These are phyloP conservation scores for Globisporangium carolinianum DNA, from an alignment of 352 stramenopile species.

Conservation along the genomic window DNA sequence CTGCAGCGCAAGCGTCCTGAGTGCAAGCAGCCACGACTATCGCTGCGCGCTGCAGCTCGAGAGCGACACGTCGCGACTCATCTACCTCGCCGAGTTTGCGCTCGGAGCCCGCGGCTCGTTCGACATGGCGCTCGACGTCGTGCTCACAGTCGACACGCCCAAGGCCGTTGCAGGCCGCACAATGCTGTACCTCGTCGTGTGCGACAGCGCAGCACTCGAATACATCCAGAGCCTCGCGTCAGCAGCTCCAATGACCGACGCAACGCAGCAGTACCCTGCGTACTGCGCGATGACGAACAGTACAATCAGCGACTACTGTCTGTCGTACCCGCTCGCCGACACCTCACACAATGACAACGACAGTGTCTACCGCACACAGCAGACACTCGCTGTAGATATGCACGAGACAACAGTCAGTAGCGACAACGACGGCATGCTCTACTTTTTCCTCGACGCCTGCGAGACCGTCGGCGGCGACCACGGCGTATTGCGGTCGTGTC, in stretches of 20 bases:
- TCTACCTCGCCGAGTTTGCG: constrained; percentile 30
- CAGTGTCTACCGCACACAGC: constrained; percentile 31
- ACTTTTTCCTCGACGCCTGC: constrained; percentile 49
- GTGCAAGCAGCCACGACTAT: constrained; percentile 3
- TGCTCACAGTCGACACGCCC: constrained; percentile 21
- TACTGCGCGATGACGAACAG: constrained; percentile 49
- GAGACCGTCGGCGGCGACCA: constrained; percentile 36
- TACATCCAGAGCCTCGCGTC: constrained; percentile 10
- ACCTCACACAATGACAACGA: constrained; percentile 15
- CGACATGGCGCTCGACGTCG: constrained; percentile 32
- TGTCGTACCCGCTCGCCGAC: constrained; percentile 38
- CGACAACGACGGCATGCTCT: constrained; percentile 16
- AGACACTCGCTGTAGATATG: constrained; percentile 15
- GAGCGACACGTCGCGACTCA: constrained; percentile 16
- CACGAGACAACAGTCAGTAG: neutral
- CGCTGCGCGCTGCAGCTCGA: constrained; percentile 19
- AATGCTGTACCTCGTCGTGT: constrained; percentile 48
- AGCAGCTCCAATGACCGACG: neutral
- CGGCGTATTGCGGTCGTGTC: constrained; percentile 45
- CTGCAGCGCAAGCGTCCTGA: no score
- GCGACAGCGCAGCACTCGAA: constrained; percentile 16
- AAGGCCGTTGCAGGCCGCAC: constrained; percentile 22
- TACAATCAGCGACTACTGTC: constrained; percentile 40
- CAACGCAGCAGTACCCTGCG: constrained; percentile 13
- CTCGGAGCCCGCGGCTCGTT: constrained; percentile 32